Conservation (phyloP, 371 early-diverging fungal species). For the Mortierella sp. region DNA sequence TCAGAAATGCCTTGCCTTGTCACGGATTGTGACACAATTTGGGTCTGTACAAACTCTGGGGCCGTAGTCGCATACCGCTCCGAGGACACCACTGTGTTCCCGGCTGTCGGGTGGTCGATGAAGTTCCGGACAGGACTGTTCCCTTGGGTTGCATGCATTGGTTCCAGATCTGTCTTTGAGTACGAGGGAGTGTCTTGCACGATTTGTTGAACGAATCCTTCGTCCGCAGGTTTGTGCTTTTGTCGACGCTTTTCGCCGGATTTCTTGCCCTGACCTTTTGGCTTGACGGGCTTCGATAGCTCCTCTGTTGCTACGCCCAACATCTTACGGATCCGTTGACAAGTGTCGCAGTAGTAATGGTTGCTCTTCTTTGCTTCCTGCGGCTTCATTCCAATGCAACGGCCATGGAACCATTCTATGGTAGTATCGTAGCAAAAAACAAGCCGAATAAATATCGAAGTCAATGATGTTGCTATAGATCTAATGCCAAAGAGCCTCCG, state of each 20-base stretch:
- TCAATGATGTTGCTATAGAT: conserved; percentile 1
- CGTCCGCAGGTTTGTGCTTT: not conserved
- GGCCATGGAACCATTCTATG: conserved; percentile 61
- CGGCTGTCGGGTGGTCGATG: no score
- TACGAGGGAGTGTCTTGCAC: no score
- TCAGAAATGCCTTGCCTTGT: no score
- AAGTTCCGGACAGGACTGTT: no score
- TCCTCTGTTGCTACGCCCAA: conserved; percentile 29
- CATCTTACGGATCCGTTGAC: conserved; percentile 46
- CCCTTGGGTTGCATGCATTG: no score
- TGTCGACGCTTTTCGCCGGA: conserved; percentile 14
- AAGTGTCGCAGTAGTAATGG: conserved; percentile 64
- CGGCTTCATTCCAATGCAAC: conserved; percentile 55
- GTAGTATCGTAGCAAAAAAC: not conserved
- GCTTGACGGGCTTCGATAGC: conserved; percentile 4
- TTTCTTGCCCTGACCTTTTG: conserved; percentile 22
- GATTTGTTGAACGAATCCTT: not conserved
- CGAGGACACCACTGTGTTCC: no score
- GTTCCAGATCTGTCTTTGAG: no score
- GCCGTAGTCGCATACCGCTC: no score
- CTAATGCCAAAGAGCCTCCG: no score
- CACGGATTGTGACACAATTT: no score
- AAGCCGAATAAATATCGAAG: not conserved
- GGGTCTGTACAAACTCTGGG: no score
- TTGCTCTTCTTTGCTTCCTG: conserved; percentile 58